These are phyloP conservation scores for Cyberlindnera japonica DNA, from an alignment of 805 yeast genomes.

Conservation along the genomic window DNA sequence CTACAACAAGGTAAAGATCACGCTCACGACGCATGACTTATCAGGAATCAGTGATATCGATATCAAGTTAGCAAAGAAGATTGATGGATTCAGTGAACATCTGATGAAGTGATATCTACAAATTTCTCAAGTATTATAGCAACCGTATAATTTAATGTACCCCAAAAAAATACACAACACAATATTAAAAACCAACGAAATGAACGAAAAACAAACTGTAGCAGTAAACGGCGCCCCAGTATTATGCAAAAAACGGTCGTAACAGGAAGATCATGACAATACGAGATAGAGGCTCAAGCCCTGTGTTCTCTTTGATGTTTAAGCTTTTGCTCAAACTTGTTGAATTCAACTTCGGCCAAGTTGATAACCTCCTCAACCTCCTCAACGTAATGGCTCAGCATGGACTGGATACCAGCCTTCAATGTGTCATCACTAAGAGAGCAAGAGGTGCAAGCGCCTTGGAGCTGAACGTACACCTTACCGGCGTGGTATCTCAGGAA, in stretches of 20 bases:
- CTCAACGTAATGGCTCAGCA: conserved; percentile 95
- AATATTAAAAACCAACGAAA: background rate
- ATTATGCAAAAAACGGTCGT: conserved; percentile 1
- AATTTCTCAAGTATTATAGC: no score
- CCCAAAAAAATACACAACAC: background rate
- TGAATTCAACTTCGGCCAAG: conserved; percentile 28
- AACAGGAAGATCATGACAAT: background rate
- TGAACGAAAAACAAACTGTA: background rate
- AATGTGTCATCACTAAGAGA: conserved; percentile 87
- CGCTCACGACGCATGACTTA: conserved; percentile 64
- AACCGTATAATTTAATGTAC: background rate
- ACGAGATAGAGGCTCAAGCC: conserved; percentile 3
- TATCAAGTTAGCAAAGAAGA: conserved; percentile 49
- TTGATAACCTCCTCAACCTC: conserved; percentile 78
- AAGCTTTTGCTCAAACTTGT: conserved; percentile 28
- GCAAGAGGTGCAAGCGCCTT: conserved; percentile 96
- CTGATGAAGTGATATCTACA: no score
- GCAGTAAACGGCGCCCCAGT: background rate
- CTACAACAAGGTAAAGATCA: conserved; percentile 53
- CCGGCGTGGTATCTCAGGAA: conserved; percentile 85
- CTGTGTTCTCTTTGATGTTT: conserved; percentile 20
- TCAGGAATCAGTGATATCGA: conserved; percentile 53
- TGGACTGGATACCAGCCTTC: conserved; percentile 94
- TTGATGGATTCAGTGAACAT: conserved; percentile 36
- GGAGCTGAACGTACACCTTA: conserved; percentile 79